A percentile compares a stretch with the other conserved stretches of the same genome.
Conservation (phyloP, 202 grass and related monocot species). For the Thinopyrum obtusiflorum region DNA sequence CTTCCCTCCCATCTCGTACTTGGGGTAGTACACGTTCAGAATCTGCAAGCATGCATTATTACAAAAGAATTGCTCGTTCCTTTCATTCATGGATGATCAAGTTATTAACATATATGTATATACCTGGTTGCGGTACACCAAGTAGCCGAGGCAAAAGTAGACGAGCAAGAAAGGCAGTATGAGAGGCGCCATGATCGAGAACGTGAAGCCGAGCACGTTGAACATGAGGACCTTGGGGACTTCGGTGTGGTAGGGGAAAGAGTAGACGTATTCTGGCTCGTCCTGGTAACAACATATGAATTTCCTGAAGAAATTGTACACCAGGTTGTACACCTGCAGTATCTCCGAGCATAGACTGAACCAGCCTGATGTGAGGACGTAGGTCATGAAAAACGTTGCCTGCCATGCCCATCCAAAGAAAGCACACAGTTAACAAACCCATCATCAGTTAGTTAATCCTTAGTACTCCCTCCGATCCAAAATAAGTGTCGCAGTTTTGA, state of each 20-base stretch:
- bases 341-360: slow-evolving; percentile 87
- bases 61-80: too few species aligned
- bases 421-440: background rate
- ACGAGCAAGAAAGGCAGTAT: slow-evolving; percentile 89
- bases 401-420: slow-evolving; percentile 22
- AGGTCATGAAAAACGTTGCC: slow-evolving; percentile 98
- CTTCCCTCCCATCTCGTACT: slow-evolving; percentile 85
- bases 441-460: background rate
- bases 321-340: slow-evolving; percentile 71
- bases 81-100: background rate
- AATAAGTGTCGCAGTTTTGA: background rate
- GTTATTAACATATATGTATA: background rate
- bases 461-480: background rate
- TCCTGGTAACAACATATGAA: slow-evolving; percentile 49
- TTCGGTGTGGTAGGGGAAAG: slow-evolving; percentile 93
- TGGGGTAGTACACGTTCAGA: slow-evolving; percentile 82
- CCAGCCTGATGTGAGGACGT: slow-evolving; percentile 91
- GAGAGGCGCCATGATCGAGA: slow-evolving; percentile 87
- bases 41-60: slow-evolving; percentile 34
- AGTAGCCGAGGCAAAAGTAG: slow-evolving; percentile 86
- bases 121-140: slow-evolving; percentile 94
- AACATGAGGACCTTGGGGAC: slow-evolving; percentile 85
- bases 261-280: slow-evolving; percentile 53
- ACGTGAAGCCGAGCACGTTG: slow-evolving; percentile 78
- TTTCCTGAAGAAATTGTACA: slow-evolving; percentile 71